Evolutionary conservation across 2,329 filamentous ascomycete species (phyloP), one percentile per base, ranked within the genome.

Genomic region (Cladosporium sp.): DNA sequence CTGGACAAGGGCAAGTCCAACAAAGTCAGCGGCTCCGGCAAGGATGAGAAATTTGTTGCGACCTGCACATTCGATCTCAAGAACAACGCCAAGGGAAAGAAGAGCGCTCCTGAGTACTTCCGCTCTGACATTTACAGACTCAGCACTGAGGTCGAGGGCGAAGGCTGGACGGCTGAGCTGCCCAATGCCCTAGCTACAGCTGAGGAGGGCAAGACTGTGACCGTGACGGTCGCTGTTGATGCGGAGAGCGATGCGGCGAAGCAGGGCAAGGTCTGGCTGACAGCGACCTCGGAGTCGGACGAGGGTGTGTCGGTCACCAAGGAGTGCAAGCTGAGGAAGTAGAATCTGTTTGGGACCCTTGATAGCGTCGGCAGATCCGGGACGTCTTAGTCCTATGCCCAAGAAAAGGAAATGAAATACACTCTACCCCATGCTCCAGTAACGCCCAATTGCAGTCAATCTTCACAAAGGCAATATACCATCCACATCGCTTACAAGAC

Each of bases 71-170:
- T 85, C 67, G 74, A 77, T 56, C 75, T 85, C 18, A 78, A 74
- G 64, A 85, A 85, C 68, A 81, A 78, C 0, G 83, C 82, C 53
- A 43, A 60, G 53, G 16, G 56, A 49, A 23, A 61, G 64, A 39
- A 54, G 28, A 76, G 82, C 65, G 68, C 81, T 1, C 74, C 79
- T 0, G 71, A 71, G 14, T 81, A 81, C 66, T 69, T 82, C 5
- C 74, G 71, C 6, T 80, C 77, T 1, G 83, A 85, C 54, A 79
- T 85, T 30, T 85, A 81, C 72, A 76, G 82, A 13, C 72, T 85
- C n/a, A 76, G 73, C 21, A 81, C 81, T 0, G 68, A 75, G 57
- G 76, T 84, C 3, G 76, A 80, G 6, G 79, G 79, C 14, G 72
- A 77, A 2, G 83, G 83, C 0, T 85, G 83, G 83, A 74, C 72